Conservation (phyloP, 495 filamentous ascomycete species). For the Hamigera avellanea region DNA sequence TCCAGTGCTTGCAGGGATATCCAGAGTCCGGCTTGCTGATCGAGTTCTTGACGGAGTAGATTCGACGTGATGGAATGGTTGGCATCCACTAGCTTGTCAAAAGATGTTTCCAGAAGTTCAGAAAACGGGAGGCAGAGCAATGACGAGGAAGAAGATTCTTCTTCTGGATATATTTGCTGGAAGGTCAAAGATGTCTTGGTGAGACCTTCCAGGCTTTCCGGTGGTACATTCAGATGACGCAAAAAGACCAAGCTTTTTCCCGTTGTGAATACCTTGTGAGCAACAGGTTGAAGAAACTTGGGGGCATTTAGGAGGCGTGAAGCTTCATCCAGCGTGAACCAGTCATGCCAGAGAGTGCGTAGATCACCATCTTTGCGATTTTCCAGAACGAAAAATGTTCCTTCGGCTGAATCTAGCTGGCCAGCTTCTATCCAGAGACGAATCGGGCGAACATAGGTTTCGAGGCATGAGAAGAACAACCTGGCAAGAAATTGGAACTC, state of each 20-base stretch:
- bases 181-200: constrained; percentile 39
- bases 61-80: constrained; percentile 57
- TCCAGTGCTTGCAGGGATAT: constrained; percentile 55
- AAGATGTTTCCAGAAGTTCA: constrained; percentile 56
- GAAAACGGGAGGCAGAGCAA: constrained; percentile 55
- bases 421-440: constrained; percentile 79
- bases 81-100: constrained; percentile 59
- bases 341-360: constrained; percentile 61
- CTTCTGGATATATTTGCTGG: constrained; percentile 37
- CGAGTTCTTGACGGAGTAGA: constrained; percentile 53
- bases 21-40: constrained; percentile 56
- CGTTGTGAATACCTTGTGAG: constrained; percentile 63
- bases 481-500: constrained; percentile 48
- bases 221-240: constrained; percentile 39
- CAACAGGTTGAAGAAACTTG: constrained; percentile 56
- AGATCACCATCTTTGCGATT: constrained; percentile 44
- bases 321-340: constrained; percentile 51
- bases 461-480: constrained; percentile 74
- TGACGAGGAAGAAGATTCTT: constrained; percentile 5
- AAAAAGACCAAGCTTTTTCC: constrained; percentile 84
- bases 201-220: constrained; percentile 6
- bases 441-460: constrained; percentile 70
- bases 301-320: constrained; percentile 50
- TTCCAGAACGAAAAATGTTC: constrained; percentile 63
- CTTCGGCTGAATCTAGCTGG: constrained; percentile 47